A percentile compares a stretch with the other conserved stretches of the same genome.
phyloP scores from a whole-genome alignment of 805 yeast species.

The Metschnikowia drakensbergensis region DNA sequence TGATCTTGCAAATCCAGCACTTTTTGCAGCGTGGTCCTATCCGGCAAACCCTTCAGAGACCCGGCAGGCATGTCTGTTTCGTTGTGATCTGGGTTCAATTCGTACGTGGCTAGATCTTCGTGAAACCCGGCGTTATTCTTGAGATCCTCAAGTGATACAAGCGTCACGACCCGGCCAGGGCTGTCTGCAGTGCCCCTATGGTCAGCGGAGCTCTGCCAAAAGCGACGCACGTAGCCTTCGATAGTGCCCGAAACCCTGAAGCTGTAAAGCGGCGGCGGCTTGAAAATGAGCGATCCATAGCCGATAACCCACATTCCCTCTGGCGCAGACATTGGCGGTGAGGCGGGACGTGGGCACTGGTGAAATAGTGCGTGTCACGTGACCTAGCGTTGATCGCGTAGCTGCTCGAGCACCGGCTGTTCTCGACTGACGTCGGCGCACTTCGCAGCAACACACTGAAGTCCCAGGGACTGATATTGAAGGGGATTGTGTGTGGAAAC shows the following conservation, averaged over 20 bases:
- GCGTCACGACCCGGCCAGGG: constrained; percentile 90
- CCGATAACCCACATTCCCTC: constrained; percentile 79
- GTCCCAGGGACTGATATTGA: no score
- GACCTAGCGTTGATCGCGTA: neutral
- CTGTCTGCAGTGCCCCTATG: constrained; percentile 82
- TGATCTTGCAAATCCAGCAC: constrained; percentile 28
- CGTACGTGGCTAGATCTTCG: constrained; percentile 39
- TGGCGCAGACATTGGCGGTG: neutral
- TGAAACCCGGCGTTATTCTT: constrained; percentile 37
- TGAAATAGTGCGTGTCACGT: neutral
- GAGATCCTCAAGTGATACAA: constrained; percentile 59
- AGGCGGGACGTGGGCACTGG: neutral
- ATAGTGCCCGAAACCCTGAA: constrained; percentile 68
- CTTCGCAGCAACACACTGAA: no score
- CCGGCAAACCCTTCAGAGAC: constrained; percentile 8
- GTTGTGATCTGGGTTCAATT: constrained; percentile 13
- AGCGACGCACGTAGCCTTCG: constrained; percentile 72
- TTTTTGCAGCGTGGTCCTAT: constrained; percentile 5
- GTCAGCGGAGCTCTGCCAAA: constrained; percentile 90
- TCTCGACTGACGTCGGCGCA: no score
- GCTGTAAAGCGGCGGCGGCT: constrained; percentile 76
- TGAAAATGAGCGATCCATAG: constrained; percentile 84
- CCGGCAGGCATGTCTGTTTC: neutral
- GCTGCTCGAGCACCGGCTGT: no score
- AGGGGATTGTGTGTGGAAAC: no score